These are phyloP conservation scores for Kwoniella sp. DNA, from an alignment of 768 basidiomycete species.

Conservation along the genomic window DNA sequence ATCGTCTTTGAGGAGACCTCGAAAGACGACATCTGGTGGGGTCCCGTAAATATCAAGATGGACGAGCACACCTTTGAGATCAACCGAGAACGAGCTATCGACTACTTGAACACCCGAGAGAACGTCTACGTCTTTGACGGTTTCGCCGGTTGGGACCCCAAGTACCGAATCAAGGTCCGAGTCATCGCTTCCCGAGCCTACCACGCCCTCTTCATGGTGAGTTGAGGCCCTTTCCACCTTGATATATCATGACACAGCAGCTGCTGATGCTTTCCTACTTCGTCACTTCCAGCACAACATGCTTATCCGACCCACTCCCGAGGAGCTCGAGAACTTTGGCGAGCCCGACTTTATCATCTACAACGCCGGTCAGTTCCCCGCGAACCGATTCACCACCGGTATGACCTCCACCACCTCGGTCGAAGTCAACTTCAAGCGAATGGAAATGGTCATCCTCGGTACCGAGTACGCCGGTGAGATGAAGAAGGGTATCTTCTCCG, in stretches of 20 bases:
- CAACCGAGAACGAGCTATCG: slow-evolving; percentile 97
- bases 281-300: slow-evolving; percentile 89
- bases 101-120: slow-evolving; percentile 97
- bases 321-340: slow-evolving; percentile 90
- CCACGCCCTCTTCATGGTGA: slow-evolving; percentile 96
- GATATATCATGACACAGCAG: not conserved
- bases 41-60: slow-evolving; percentile 98
- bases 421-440: slow-evolving; percentile 99
- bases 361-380: slow-evolving; percentile 99
- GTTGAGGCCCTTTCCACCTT: slow-evolving; percentile 49
- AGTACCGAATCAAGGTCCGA: slow-evolving; percentile 99
- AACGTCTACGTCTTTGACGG: slow-evolving; percentile 99
- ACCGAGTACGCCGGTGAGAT: slow-evolving; percentile 98
- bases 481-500: slow-evolving; percentile 99
- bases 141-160: slow-evolving; percentile 95
- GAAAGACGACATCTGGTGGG: slow-evolving; percentile 99
- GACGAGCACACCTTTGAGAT: slow-evolving; percentile 95
- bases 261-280: slow-evolving; percentile 7
- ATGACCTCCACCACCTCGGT: slow-evolving; percentile 99
- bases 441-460: slow-evolving; percentile 99
- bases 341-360: slow-evolving; percentile 99
- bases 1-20: slow-evolving; percentile 96
- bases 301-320: slow-evolving; percentile 95
- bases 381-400: slow-evolving; percentile 99
- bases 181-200: slow-evolving; percentile 98